Conservation (phyloP, 306 rosid genomes). For the Pterocarpus macrocarpus region DNA sequence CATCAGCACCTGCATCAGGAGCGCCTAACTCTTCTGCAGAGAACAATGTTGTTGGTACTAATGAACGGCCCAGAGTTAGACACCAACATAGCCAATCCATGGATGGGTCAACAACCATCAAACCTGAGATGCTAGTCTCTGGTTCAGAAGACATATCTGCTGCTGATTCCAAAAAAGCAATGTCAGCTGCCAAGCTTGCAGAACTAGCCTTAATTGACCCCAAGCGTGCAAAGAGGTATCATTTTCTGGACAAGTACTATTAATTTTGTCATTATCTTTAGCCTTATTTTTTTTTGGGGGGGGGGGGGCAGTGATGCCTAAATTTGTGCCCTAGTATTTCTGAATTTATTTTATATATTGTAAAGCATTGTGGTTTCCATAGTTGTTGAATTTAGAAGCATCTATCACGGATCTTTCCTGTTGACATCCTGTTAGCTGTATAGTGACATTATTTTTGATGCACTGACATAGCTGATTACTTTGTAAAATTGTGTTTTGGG, state of each 20-base stretch:
- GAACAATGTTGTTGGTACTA: conserved; percentile 49
- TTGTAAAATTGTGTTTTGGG: conserved; percentile 19
- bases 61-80: conserved; percentile 85
- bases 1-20: conserved; percentile 45
- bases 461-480: background rate
- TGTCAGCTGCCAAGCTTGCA: conserved; percentile 91
- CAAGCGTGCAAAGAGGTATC: conserved; percentile 94
- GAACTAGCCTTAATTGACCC: conserved; percentile 95
- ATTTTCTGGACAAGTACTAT: conserved; percentile 10
- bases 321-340: conserved; percentile 17
- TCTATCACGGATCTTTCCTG: background rate
- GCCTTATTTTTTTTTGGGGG: background rate
- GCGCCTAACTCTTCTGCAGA: conserved; percentile 58
- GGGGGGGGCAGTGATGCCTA: background rate
- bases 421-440: conserved; percentile 7
- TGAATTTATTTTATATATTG: background rate
- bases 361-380: background rate
- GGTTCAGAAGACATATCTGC: conserved; percentile 77
- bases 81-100: conserved; percentile 98
- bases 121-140: conserved; percentile 80
- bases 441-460: conserved; percentile 8
- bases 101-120: conserved; percentile 91
- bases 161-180: conserved; percentile 80
- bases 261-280: background rate
- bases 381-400: background rate